Evolutionary conservation across 1,284 basidiomycete genomes (phyloP).

Genomic region (Moesziomyces antarcticus): DNA sequence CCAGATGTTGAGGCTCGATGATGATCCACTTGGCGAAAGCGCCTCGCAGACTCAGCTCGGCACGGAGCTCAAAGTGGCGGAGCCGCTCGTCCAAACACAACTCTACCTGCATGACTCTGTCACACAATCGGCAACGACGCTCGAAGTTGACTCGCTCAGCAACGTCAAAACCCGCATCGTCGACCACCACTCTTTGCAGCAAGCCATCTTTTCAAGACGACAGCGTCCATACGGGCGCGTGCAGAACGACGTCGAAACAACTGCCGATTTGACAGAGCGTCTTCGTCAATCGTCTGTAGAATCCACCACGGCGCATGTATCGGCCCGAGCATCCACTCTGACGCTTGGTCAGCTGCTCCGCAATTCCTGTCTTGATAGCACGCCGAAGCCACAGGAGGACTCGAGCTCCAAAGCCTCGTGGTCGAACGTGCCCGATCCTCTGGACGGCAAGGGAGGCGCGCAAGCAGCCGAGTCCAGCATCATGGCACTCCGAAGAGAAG

Average conservation of each 20-base stretch:
- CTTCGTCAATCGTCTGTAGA: background rate
- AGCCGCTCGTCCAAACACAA: slow-evolving; percentile 3
- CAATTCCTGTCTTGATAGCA: background rate
- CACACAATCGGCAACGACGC: background rate
- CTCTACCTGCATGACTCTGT: slow-evolving; percentile 4
- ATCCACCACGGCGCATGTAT: slow-evolving; percentile 2
- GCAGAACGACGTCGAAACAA: no score
- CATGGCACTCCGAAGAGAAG: slow-evolving; percentile 17
- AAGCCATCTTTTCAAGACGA: slow-evolving; percentile 5
- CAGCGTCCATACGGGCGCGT: background rate
- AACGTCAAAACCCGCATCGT: slow-evolving; percentile 19
- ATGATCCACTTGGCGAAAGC: background rate
- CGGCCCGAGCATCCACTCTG: slow-evolving; percentile 10
- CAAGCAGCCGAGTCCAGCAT: background rate
- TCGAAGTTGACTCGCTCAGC: background rate
- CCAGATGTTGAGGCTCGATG: background rate
- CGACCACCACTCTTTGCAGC: slow-evolving; percentile 8
- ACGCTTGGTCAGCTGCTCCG: slow-evolving; percentile 15
- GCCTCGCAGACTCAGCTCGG: background rate
- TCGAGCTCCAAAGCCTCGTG: background rate
- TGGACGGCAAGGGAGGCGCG: background rate
- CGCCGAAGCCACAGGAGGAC: background rate
- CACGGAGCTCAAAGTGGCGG: slow-evolving; percentile 3
- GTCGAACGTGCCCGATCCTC: slow-evolving; percentile 1
- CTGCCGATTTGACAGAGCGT: background rate